phyloP scores from a whole-genome alignment of 169 alveolate genomes.

The Eimeria falciformis region DNA sequence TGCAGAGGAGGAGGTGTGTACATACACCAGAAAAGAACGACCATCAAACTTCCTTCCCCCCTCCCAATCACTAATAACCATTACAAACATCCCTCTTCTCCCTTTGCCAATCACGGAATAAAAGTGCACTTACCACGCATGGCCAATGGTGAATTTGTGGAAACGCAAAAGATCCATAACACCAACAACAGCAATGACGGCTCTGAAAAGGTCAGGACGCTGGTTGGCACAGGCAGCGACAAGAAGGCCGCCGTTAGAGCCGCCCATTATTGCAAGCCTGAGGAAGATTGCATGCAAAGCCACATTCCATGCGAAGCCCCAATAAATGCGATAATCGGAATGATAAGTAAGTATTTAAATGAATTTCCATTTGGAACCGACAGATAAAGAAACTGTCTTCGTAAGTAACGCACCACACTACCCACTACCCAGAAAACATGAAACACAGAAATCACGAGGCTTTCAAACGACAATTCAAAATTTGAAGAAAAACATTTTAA shows the following conservation, averaged over 20 bases:
- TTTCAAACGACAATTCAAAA: no score
- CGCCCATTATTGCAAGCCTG: slow-evolving; percentile 76
- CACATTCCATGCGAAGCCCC: no score
- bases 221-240: slow-evolving; percentile 76
- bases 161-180: slow-evolving; percentile 73
- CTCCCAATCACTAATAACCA: background rate
- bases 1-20: background rate
- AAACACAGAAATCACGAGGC: no score
- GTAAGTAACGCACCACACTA: no score
- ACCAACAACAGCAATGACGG: slow-evolving; percentile 62
- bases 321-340: no score
- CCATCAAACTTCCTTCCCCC: background rate
- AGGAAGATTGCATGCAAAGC: no score
- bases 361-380: no score
- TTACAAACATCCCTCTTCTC: background rate
- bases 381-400: no score
- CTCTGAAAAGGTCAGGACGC: slow-evolving; percentile 72
- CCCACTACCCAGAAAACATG: no score
- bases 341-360: no score
- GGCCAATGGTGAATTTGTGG: slow-evolving; percentile 74
- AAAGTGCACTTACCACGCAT: slow-evolving; percentile 57
- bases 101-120: background rate
- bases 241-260: slow-evolving; percentile 74
- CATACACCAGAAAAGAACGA: no score
- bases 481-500: no score